phyloP scores from a whole-genome alignment of 2,329 filamentous ascomycete genomes.

The Orbilia blumenaviensis region DNA sequence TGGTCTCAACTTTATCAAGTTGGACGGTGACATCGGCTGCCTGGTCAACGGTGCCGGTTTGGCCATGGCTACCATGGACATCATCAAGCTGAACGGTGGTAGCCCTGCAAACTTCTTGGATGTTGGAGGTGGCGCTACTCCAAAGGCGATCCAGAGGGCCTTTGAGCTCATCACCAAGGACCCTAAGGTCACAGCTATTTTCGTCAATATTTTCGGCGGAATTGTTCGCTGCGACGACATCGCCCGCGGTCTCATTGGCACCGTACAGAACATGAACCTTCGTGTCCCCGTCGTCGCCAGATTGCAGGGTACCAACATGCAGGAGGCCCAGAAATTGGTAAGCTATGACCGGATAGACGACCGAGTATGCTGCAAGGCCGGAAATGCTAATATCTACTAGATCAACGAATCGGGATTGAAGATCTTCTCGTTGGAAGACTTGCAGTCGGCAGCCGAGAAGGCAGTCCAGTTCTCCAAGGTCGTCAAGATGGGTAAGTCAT shows the following conservation, averaged over 20 bases:
- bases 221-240: conserved; percentile 98
- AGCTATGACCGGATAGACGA: conserved; percentile 60
- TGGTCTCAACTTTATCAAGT: conserved; percentile 99
- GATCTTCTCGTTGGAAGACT: conserved; percentile 99
- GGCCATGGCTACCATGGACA: conserved; percentile 99
- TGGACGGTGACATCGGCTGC: conserved; percentile 98
- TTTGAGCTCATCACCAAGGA: conserved; percentile 99
- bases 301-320: conserved; percentile 98
- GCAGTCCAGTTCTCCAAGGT: conserved; percentile 99
- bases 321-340: conserved; percentile 83
- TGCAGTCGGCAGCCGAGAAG: conserved; percentile 97
- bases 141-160: conserved; percentile 93
- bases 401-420: conserved; percentile 98
- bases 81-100: conserved; percentile 99
- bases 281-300: conserved; percentile 96
- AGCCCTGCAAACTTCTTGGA: conserved; percentile 98
- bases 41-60: conserved; percentile 97
- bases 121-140: conserved; percentile 96
- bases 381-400: conserved; percentile 59
- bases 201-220: conserved; percentile 99
- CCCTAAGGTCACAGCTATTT: conserved; percentile 97
- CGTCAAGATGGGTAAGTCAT: conserved; percentile 87
- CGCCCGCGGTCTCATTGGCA: conserved; percentile 92
- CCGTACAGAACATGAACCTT: conserved; percentile 92
- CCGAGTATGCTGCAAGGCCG: neutral